Base-by-base conservation (phyloP, 306 rosid genomes). In the Gastrolobium villosum region DNA sequence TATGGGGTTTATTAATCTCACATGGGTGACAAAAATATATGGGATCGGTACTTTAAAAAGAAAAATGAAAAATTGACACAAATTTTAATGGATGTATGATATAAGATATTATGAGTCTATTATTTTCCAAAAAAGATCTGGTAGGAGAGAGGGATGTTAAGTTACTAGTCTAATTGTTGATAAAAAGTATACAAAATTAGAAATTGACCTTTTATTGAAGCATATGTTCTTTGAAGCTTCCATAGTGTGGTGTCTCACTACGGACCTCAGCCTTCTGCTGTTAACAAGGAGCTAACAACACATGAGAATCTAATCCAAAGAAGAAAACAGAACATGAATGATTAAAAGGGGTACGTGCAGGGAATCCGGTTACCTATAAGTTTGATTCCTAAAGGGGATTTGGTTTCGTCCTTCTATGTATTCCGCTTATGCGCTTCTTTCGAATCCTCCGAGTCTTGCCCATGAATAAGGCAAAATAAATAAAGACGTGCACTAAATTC, bases 281-380 rank as follows among this genome's bases (percentile, higher is more conserved):
- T 49, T 72, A 72, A 55, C 5, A 5, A 10, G 67, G 28, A 53
- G 26, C 15, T 72, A 74, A 81, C 77, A 68, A 40, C 81, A 49
- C 72, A 53, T 5, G 52, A 34, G 72, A 75, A 50, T 81, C 57
- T 67, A 67, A 67, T 75, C 50, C 41, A 65, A 34, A 56, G 15
- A 2, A 46, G 67, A 41, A 56, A 4, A 72, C 28, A 40, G 2
- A 72, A 55, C 36, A 30, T 13, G 7, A 30, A 31, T 6, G 3
- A 13, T 28, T 8, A 30, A 31, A 43, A 63, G n/a, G 3, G 36
- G 2, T 56, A 35, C 5, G 0, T 35, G 37, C 1, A 10, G 55
- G 56, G 56, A 67, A 41, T 65, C 40, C 2, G 15, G 0, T 41
- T 41, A 41, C 53, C 48, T 44, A 40, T 53, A 56, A 15, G 7